A percentile compares a stretch with the other conserved stretches of the same genome.
These are phyloP conservation scores for Hanseniaspora meyeri DNA, from an alignment of 805 yeast species.

Conservation along the genomic window DNA sequence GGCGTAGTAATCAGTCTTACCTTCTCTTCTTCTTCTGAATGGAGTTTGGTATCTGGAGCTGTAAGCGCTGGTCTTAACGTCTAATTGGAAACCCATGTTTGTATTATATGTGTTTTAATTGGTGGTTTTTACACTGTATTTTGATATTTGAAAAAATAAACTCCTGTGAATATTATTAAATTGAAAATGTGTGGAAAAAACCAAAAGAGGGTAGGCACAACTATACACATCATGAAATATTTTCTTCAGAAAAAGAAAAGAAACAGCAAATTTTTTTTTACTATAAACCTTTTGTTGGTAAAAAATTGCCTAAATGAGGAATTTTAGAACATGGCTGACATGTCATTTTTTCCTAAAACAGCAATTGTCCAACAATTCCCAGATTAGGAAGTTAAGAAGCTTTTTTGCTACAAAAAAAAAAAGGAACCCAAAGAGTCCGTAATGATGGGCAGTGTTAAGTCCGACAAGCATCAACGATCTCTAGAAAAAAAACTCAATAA, in stretches of 20 bases:
- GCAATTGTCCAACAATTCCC: background rate
- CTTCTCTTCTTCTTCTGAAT: conserved; percentile 99
- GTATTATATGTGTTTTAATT: background rate
- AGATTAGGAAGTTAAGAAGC: background rate
- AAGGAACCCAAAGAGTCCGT: too few relatives aligned
- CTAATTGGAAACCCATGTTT: conserved; percentile 55
- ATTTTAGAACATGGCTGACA: background rate
- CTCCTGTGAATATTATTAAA: too few relatives aligned
- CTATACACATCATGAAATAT: background rate
- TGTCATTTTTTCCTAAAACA: background rate
- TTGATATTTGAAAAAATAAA: background rate
- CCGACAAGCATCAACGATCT: too few relatives aligned
- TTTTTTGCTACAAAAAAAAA: background rate
- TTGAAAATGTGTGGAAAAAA: background rate
- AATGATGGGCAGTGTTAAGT: background rate
- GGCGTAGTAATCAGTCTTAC: conserved; percentile 99
- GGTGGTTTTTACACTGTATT: background rate
- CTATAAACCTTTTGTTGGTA: background rate
- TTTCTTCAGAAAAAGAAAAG: background rate
- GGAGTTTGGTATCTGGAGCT: conserved; percentile 99
- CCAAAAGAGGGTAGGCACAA: background rate
- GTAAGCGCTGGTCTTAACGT: conserved; percentile 79
- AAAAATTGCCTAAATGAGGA: background rate
- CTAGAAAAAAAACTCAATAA: too few relatives aligned
- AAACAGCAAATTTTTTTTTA: background rate